Evolutionary conservation across 441 rosid species (phyloP), one percentile per base, ranked within the genome.

Genomic region (Jatropha multifida): DNA sequence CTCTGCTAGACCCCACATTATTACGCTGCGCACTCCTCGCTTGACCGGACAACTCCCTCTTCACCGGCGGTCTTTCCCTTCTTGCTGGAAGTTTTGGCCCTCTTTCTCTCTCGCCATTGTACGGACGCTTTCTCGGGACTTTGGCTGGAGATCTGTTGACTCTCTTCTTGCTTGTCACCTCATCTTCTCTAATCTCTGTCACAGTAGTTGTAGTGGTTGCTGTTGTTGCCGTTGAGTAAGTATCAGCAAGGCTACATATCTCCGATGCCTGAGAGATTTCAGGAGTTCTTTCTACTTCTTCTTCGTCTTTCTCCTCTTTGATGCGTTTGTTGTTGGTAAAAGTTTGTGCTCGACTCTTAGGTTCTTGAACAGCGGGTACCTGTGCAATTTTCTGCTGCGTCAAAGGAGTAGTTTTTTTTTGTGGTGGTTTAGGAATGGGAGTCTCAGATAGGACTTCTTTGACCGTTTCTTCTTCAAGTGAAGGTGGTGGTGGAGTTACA

Each of bases 381-480:
- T 69, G 72, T 71, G 76, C n/a, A 17, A 1, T 73, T 65, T 40
- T 61, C 51, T 58, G 67, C 4, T 11, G 65, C 44, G 68, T 10
- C 9, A 23, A 66, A 4, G 27, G 23, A 5, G 66, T 2, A 44
- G 48, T 44, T 44, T 44, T 8, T 10, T 55, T 13, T 26, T 41
- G 70, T 7, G 73, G 62, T 41, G 81, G 71, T 58, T 59, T 78
- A 56, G 82, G 12, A 72, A 49, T 79, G 71, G 88, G 80, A 18
- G 85, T 86, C 73, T 90, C 94, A 0, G 91, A 87, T 52, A 88
- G 86, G 13, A 94, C 94, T 83, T 94, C 96, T 74, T 92, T 92
- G 2, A 94, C 94, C 7, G 88, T 79, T 82, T 92, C 98, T 85
- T 89, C 93, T 74, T 89, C 97, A 17, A 86, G 68, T 17, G 83